phyloP scores from a whole-genome alignment of 495 filamentous ascomycete genomes.

The Stereocaulon alpinum region DNA sequence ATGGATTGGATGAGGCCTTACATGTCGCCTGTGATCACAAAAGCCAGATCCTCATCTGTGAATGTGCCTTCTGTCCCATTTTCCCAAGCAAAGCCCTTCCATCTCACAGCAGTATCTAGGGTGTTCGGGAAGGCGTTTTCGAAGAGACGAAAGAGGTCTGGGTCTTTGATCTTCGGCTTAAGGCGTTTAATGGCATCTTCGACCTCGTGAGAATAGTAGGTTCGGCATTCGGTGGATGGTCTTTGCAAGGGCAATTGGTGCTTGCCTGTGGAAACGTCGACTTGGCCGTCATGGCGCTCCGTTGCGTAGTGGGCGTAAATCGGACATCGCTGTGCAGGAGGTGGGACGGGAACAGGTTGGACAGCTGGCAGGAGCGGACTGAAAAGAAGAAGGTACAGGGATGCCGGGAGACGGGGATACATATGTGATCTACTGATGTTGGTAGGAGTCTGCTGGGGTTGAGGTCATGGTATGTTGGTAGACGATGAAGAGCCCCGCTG shows the following conservation, averaged over 20 bases:
- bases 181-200: conserved; percentile 43
- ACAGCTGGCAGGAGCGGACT: background rate
- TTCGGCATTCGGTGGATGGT: conserved; percentile 46
- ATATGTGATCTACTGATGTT: too few relatives aligned
- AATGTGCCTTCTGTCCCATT: conserved; percentile 25
- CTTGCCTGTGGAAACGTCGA: conserved; percentile 28
- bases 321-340: conserved; percentile 23
- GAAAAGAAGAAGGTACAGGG: background rate
- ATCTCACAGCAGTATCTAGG: conserved; percentile 56
- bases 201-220: conserved; percentile 46
- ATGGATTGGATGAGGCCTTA: background rate
- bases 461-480: too few relatives aligned
- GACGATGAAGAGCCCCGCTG: too few relatives aligned
- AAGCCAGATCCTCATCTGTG: conserved; percentile 52
- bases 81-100: conserved; percentile 46
- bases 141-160: conserved; percentile 56
- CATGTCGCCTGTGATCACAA: conserved; percentile 55
- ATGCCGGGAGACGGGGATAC: too few relatives aligned
- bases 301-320: conserved; percentile 29
- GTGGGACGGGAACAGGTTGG: background rate
- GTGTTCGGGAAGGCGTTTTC: conserved; percentile 57
- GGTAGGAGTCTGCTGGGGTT: too few relatives aligned
- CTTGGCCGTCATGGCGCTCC: conserved; percentile 24
- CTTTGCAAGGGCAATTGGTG: conserved; percentile 46
- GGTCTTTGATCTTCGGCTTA: conserved; percentile 43